Conservation (phyloP, 2,329 filamentous ascomycete species). For the Periconia macrospinosa region DNA sequence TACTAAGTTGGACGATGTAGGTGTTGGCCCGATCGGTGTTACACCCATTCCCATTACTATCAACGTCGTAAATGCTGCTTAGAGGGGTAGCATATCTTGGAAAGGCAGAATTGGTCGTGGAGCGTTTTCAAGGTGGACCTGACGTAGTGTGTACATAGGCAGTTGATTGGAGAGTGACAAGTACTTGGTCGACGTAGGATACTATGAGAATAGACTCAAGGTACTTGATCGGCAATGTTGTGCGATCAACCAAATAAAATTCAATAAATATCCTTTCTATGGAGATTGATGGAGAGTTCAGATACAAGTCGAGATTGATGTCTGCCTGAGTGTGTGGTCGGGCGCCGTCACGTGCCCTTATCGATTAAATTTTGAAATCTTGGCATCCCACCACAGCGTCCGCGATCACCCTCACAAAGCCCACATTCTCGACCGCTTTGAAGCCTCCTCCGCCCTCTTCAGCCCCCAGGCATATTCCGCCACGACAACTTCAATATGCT, state of each 20-base stretch:
- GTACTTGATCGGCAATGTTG: background rate
- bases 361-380: constrained; percentile 34
- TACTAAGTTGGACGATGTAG: constrained; percentile 7
- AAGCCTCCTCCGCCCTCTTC: constrained; percentile 10
- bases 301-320: background rate
- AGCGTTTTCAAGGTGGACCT: too few species aligned
- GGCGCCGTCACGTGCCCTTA: constrained; percentile 9
- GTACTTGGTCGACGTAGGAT: background rate
- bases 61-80: constrained; percentile 16
- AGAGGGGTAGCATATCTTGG: background rate
- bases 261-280: background rate
- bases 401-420: constrained; percentile 20
- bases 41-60: constrained; percentile 18
- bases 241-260: too few species aligned
- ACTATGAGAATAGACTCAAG: background rate
- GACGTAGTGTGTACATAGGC: too few species aligned
- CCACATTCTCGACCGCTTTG: constrained; percentile 18
- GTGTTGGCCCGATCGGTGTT: constrained; percentile 3
- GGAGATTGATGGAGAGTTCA: background rate
- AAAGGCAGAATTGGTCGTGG: background rate
- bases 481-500: constrained; percentile 53
- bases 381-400: constrained; percentile 32
- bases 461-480: constrained; percentile 23
- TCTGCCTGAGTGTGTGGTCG: background rate
- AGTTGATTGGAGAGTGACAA: too few species aligned